Conservation (phyloP, 2,329 filamentous ascomycete species). For the Aspergillus pseudonomiae region DNA sequence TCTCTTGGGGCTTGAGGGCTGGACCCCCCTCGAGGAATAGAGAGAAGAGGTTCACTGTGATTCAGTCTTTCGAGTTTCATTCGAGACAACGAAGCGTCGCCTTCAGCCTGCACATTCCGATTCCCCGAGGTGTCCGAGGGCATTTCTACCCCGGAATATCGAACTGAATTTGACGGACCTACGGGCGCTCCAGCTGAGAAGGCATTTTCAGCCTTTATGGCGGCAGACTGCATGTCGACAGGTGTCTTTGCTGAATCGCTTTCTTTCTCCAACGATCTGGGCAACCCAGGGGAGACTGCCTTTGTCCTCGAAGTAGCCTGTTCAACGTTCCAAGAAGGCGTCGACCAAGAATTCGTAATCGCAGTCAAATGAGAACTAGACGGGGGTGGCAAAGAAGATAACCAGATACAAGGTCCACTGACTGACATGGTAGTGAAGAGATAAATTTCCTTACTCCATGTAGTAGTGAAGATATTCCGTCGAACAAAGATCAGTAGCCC, state of each 20-base stretch:
- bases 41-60: slow-evolving; percentile 22
- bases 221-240: slow-evolving; percentile 31
- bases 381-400: slow-evolving; percentile 36
- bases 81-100: slow-evolving; percentile 25
- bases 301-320: slow-evolving; percentile 25
- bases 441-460: slow-evolving; percentile 17
- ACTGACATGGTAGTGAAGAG: slow-evolving; percentile 36
- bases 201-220: slow-evolving; percentile 34
- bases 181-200: slow-evolving; percentile 21
- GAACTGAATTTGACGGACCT: slow-evolving; percentile 15
- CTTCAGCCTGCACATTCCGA: slow-evolving; percentile 18
- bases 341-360: slow-evolving; percentile 32
- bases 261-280: slow-evolving; percentile 27
- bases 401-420: slow-evolving; percentile 41
- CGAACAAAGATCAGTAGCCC: neutral
- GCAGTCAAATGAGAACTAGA: slow-evolving; percentile 34
- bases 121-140: slow-evolving; percentile 19
- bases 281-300: slow-evolving; percentile 24
- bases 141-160: slow-evolving; percentile 25
- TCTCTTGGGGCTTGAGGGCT: slow-evolving; percentile 19
- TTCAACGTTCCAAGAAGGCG: slow-evolving; percentile 30
- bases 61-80: slow-evolving; percentile 32
- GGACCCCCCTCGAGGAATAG: slow-evolving; percentile 18
- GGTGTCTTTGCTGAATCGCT: slow-evolving; percentile 19
- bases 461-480: slow-evolving; percentile 4